A percentile compares a stretch with the other conserved stretches of the same genome.
These are phyloP conservation scores for Claviceps sorghi DNA, from an alignment of 2,329 filamentous ascomycete species.

Conservation along the genomic window DNA sequence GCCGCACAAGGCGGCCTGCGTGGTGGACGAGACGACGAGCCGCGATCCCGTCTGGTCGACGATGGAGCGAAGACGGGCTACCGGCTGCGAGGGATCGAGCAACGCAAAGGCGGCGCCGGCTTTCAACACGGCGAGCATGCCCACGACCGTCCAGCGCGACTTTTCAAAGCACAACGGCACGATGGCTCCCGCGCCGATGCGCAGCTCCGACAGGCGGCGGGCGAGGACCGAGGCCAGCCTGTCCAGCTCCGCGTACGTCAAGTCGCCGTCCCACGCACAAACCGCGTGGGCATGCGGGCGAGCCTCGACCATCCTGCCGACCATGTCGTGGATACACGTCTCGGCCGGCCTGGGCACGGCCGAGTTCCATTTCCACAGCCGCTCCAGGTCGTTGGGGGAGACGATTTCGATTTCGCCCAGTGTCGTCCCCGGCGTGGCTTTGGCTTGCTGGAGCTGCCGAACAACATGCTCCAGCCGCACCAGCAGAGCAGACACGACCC, in stretches of 20 bases:
- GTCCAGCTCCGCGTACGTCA: slow-evolving; percentile 32
- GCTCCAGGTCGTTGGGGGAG: slow-evolving; percentile 20
- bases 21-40: neutral
- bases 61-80: slow-evolving; percentile 29
- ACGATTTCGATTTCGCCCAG: neutral
- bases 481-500: neutral
- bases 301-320: slow-evolving; percentile 22
- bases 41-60: slow-evolving; percentile 20
- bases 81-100: slow-evolving; percentile 31
- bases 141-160: slow-evolving; percentile 30
- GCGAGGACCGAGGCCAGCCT: slow-evolving; percentile 27
- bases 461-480: neutral
- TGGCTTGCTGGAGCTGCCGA: neutral
- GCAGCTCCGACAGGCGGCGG: slow-evolving; percentile 15
- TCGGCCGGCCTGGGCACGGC: slow-evolving; percentile 24
- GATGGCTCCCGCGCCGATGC: slow-evolving; percentile 20
- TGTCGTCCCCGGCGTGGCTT: neutral
- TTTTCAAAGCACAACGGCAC: slow-evolving; percentile 39
- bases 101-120: slow-evolving; percentile 32
- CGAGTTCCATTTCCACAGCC: slow-evolving; percentile 33
- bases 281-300: slow-evolving; percentile 28
- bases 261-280: slow-evolving; percentile 34
- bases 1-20: neutral
- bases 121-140: slow-evolving; percentile 33
- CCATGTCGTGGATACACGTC: slow-evolving; percentile 32